A percentile compares a stretch with the other conserved stretches of the same genome.
Conservation (phyloP, 495 filamentous ascomycete species). For the Penicillium antarcticum region DNA sequence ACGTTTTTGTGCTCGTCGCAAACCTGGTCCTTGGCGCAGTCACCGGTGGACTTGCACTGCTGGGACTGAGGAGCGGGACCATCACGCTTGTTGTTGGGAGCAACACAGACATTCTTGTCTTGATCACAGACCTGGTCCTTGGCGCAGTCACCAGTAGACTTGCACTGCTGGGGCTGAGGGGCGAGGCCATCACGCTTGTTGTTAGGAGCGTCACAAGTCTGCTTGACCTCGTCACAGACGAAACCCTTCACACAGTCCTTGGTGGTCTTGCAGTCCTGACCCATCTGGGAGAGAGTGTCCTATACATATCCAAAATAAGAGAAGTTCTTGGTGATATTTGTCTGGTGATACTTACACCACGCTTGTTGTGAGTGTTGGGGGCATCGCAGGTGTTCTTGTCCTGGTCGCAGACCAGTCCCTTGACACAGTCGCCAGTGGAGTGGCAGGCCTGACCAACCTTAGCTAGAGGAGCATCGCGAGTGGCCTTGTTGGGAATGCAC, state of each 20-base stretch:
- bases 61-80: background rate
- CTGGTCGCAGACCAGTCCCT: background rate
- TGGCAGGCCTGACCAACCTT: conserved; percentile 1
- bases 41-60: too few species aligned
- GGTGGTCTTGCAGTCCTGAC: background rate
- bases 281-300: background rate
- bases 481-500: background rate
- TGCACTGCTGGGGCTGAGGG: background rate
- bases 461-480: conserved; percentile 3
- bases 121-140: too few species aligned
- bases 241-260: conserved; percentile 7
- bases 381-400: conserved; percentile 4
- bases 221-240: conserved; percentile 4
- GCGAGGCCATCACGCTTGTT: conserved; percentile 1
- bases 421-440: background rate
- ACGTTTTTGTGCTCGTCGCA: too few species aligned
- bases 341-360: conserved; percentile 1
- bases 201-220: conserved; percentile 7
- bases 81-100: too few species aligned
- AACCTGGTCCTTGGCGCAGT: too few species aligned
- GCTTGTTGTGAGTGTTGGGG: conserved; percentile 2
- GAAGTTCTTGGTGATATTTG: too few species aligned
- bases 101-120: too few species aligned
- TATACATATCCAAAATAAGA: too few species aligned
- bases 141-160: conserved; percentile 2